These are phyloP conservation scores for Candida ulmi DNA, from an alignment of 805 yeast genomes.

Conservation along the genomic window DNA sequence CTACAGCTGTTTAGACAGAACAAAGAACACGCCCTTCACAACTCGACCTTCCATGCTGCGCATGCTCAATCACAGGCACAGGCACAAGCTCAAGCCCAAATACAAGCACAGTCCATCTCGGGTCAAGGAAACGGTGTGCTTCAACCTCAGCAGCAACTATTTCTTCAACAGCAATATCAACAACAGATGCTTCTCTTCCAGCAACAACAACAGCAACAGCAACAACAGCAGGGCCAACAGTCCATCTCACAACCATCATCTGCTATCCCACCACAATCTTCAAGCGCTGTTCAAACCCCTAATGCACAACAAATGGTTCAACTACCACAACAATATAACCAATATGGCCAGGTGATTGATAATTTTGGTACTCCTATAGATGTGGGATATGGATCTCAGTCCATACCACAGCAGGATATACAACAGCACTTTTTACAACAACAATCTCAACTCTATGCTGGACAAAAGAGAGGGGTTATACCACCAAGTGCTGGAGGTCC, in stretches of 20 bases:
- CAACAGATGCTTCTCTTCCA: slow-evolving; percentile 20
- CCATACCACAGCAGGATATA: slow-evolving; percentile 23
- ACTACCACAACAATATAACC: slow-evolving; percentile 2
- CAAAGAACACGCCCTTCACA: slow-evolving; percentile 48
- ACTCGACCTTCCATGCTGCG: slow-evolving; percentile 38
- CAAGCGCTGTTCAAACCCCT: neutral
- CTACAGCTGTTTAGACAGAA: slow-evolving; percentile 53
- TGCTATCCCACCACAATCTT: neutral
- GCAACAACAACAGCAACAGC: slow-evolving; percentile 22
- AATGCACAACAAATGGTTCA: neutral
- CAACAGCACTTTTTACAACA: slow-evolving; percentile 23
- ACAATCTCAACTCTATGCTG: slow-evolving; percentile 22
- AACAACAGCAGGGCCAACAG: slow-evolving; percentile 1
- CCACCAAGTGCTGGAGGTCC: slow-evolving; percentile 7
- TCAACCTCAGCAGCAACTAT: slow-evolving; percentile 18
- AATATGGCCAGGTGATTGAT: slow-evolving; percentile 4
- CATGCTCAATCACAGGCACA: slow-evolving; percentile 34
- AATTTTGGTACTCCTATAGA: slow-evolving; percentile 5
- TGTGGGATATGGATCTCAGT: slow-evolving; percentile 15
- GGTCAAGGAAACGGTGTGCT: slow-evolving; percentile 1
- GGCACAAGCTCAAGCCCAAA: slow-evolving; percentile 21
- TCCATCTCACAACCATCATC: neutral
- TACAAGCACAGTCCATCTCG: slow-evolving; percentile 4
- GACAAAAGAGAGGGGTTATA: slow-evolving; percentile 13
- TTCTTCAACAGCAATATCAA: slow-evolving; percentile 26